Base-by-base conservation (phyloP, 164 flowering plant species). In the Warburgia ugandensis region DNA sequence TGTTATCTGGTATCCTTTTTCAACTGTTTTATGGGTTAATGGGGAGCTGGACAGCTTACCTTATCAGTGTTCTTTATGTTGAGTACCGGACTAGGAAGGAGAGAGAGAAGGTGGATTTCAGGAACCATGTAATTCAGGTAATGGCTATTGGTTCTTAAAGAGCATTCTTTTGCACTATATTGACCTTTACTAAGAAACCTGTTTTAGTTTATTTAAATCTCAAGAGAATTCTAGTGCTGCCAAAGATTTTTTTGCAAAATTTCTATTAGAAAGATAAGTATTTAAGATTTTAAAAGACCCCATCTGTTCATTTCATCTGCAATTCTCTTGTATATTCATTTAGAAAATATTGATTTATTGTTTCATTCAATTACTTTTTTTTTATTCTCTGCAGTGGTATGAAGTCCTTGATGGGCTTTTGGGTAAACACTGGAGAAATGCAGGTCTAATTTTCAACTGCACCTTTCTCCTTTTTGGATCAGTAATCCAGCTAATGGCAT, bases 101-200 rank as follows among this genome's bases (percentile, higher is more conserved):
- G 61, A 84, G 76, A 44, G 80, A 77, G 54, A 79, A 79, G 46
- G 73, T 74, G 66, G 76, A 69, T 66, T 84, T 84, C 75, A 77
- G 76, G 46, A 84, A 84, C 61, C 92, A 84, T 66, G 87, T 84
- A 45, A 84, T 84, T 25, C 92, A 83, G 87, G 92, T 83, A 53
- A 29, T 22, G 26, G 12, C 12, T 44, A 14, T 5, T 22, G n/a
- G 20, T 2, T 2, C 20, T 25, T 7, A 11, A 40, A 11, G 20
- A 6, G 44, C 16, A 12, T 10, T 40, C 13, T 33, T 14, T 14
- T 33, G 14, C 12, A 8, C 9, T 8, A 33, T 8, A 33, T 9
- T 1, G 16, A 16, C 12, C 19, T 13, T 13, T 8, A n/a, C n/a
- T n/a, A n/a, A n/a, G n/a, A n/a, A n/a, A n/a, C n/a, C n/a, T n/a